Conservation (phyloP, 129 eudicot genomes). For the Rutidosis leptorrhynchoides region DNA sequence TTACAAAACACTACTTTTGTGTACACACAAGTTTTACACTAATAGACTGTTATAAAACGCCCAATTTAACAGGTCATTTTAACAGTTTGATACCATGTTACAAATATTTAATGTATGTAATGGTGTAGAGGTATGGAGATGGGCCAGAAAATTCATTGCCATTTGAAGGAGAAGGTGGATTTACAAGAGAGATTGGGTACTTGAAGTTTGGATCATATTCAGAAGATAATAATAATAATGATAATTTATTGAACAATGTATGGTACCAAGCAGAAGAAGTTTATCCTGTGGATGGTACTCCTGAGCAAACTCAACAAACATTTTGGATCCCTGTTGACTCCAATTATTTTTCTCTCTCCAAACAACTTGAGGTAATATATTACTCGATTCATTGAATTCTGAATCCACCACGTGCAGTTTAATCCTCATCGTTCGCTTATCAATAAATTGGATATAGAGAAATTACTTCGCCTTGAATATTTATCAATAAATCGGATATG, state of each 20-base stretch:
- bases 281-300: conserved; percentile 53
- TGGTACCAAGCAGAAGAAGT: conserved; percentile 75
- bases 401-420: no score
- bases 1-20: neutral
- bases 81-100: neutral
- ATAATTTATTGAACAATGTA: conserved; percentile 49
- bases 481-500: no score
- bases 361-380: conserved; percentile 51
- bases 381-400: no score
- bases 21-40: neutral
- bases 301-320: conserved; percentile 55
- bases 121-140: conserved; percentile 51
- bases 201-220: conserved; percentile 40
- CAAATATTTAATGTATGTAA: conserved; percentile 5
- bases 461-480: no score
- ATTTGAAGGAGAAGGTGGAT: conserved; percentile 63
- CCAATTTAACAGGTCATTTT: neutral
- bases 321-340: conserved; percentile 61
- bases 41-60: neutral
- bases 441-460: no score
- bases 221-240: conserved; percentile 23
- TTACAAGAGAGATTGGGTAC: conserved; percentile 57
- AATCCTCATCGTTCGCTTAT: no score
- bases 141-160: conserved; percentile 53
- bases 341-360: conserved; percentile 35